Evolutionary conservation across 176 grass and related monocot species (phyloP).

Genomic region (Oryza longistaminata): DNA sequence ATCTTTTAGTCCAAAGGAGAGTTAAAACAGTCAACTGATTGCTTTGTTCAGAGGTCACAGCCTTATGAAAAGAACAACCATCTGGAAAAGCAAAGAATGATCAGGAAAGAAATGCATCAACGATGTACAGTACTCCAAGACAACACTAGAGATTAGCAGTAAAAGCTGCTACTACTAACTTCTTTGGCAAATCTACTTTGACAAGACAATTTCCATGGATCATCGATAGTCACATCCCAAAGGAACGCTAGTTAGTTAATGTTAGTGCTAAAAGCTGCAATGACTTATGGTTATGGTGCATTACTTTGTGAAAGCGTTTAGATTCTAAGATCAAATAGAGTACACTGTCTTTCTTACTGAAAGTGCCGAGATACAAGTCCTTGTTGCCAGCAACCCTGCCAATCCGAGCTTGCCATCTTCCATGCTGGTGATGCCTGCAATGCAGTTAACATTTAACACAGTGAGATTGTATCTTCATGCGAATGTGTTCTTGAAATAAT

Average conservation of each 20-base stretch:
- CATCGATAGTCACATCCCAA: not conserved
- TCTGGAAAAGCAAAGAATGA: conserved; percentile 73
- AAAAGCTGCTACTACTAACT: conserved; percentile 24
- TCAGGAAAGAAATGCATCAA: conserved; percentile 50
- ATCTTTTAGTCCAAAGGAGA: conserved; percentile 36
- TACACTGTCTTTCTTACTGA: conserved; percentile 64
- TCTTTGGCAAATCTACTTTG: conserved; percentile 37
- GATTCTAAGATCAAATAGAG: conserved; percentile 2
- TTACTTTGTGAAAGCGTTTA: conserved; percentile 37
- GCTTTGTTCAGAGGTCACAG: conserved; percentile 68
- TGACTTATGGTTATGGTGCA: conserved; percentile 25
- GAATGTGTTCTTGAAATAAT: not conserved
- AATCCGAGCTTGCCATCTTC: conserved; percentile 96
- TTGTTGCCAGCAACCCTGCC: conserved; percentile 97
- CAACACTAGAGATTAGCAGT: conserved; percentile 14
- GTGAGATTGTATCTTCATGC: not conserved
- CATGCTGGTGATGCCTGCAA: conserved; percentile 92
- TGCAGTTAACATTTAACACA: conserved; percentile 6
- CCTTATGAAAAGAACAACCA: conserved; percentile 67
- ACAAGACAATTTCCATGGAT: conserved; percentile 39
- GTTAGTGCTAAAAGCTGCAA: conserved; percentile 44
- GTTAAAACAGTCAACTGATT: conserved; percentile 57
- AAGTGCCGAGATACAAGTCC: conserved; percentile 97
- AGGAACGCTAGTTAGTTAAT: not conserved
- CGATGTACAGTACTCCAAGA: not conserved